Base-by-base conservation (phyloP, 1,139 yeast genomes). In the Nadsonia commutata region DNA sequence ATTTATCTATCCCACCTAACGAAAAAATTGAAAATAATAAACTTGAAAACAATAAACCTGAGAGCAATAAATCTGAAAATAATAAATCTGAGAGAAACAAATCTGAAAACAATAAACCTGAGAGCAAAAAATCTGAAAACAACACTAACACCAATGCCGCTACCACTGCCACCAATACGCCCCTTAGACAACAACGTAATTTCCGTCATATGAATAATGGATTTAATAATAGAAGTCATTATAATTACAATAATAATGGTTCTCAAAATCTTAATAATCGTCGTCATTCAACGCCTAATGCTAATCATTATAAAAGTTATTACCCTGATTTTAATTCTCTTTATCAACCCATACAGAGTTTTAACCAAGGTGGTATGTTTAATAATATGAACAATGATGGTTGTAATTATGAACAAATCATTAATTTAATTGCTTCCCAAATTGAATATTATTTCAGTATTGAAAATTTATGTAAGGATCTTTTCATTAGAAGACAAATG, bases 381-480 rank as follows among this genome's bases (percentile, higher is more conserved):
- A 27, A 27, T 16, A 27, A 13, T 16, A 22, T 7, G 7, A 22
- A 22, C 27, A 22, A 22, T 22, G 45, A 46, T 20, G 39, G 45
- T 22, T 42, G 43, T 9, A 54, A 49, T 31, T 54, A 51, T 43
- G 62, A 59, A 36, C 49, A 54, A 40, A 50, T 62, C 13, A 46
- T 63, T 42, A 52, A 55, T 37, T 46, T 58, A 40, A 55, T 64
- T 33, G 56, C 57, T 38, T 56, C 54, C 53, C 96, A 86, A 68
- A 67, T 86, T 47, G 90, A 84, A 58, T 90, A 88, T 67, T 90
- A 90, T 63, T 81, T 90, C 63, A 80, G 93, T 21, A 71, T 80
- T 45, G 95, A 86, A 55, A 90, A 90, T 64, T 71, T 90, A 62
- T 71, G 83, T 54, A 81, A 83, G 64, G 95, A 85, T 61, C 66